A percentile compares a stretch with the other conserved stretches of the same genome.
Evolutionary conservation across 495 filamentous ascomycete species (phyloP).

Genomic region (Xylaria scruposa): DNA sequence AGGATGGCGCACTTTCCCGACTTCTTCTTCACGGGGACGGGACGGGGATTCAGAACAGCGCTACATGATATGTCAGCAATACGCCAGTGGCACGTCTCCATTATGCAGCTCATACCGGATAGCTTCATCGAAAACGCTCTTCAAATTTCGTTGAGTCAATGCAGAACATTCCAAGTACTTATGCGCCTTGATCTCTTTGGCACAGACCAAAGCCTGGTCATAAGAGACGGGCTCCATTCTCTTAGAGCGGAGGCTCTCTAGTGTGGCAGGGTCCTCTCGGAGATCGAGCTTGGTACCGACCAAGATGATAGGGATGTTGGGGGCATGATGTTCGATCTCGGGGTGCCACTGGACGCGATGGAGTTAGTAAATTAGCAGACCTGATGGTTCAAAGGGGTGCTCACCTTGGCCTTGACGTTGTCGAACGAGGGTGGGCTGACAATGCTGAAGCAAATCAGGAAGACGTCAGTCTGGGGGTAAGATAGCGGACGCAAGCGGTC

Average conservation of each 20-base stretch:
- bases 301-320: slow-evolving; percentile 93
- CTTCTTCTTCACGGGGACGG: slow-evolving; percentile 65
- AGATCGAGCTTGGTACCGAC: slow-evolving; percentile 98
- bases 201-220: slow-evolving; percentile 81
- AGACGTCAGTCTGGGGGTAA: slow-evolving; percentile 98
- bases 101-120: slow-evolving; percentile 69
- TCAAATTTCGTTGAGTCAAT: slow-evolving; percentile 91
- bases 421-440: slow-evolving; percentile 97
- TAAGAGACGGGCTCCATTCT: slow-evolving; percentile 93
- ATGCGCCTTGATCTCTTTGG: slow-evolving; percentile 89
- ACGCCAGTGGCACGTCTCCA: not conserved
- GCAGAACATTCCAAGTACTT: slow-evolving; percentile 99
- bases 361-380: slow-evolving; percentile 20
- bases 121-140: slow-evolving; percentile 97
- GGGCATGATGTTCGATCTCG: slow-evolving; percentile 96
- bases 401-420: slow-evolving; percentile 94
- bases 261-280: slow-evolving; percentile 84
- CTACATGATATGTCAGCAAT: slow-evolving; percentile 51
- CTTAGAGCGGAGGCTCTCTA: slow-evolving; percentile 77
- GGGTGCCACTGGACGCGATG: slow-evolving; percentile 77
- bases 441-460: slow-evolving; percentile 98
- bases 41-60: slow-evolving; percentile 82
- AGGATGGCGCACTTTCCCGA: slow-evolving; percentile 75
- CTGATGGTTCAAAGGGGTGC: slow-evolving; percentile 29
- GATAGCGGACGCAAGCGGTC: slow-evolving; percentile 93